Evolutionary conservation across 1,139 yeast species (phyloP).

Genomic region (Yamadazyma blattariae): DNA sequence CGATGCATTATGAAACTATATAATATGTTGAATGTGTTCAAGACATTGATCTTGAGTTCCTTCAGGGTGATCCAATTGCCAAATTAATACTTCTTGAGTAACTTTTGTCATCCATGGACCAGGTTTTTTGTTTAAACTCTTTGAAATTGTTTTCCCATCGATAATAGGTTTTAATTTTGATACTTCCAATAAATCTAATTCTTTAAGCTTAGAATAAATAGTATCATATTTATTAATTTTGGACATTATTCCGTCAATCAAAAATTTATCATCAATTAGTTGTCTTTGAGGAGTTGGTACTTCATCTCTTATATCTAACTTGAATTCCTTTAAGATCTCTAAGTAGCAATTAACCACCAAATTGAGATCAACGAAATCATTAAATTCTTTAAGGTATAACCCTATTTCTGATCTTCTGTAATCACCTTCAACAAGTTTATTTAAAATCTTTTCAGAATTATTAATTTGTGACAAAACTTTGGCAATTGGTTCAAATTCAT

Average conservation of each 20-base stretch:
- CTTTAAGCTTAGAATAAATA: constrained; percentile 25
- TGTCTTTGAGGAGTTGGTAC: constrained; percentile 11
- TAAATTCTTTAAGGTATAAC: constrained; percentile 51
- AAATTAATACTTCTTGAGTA: constrained; percentile 52
- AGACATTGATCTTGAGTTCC: constrained; percentile 53
- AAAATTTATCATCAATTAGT: constrained; percentile 4
- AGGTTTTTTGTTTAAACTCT: constrained; percentile 54
- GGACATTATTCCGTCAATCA: neutral
- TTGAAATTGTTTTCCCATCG: constrained; percentile 67
- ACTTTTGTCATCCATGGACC: constrained; percentile 81
- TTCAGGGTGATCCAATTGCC: constrained; percentile 76
- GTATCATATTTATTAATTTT: constrained; percentile 28
- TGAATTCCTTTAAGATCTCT: constrained; percentile 19
- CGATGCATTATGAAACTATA: neutral
- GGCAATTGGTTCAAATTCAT: constrained; percentile 51
- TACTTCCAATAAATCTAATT: constrained; percentile 35
- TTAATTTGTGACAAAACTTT: constrained; percentile 26
- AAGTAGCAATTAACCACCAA: constrained; percentile 28
- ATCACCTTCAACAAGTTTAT: constrained; percentile 15
- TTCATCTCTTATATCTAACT: constrained; percentile 1
- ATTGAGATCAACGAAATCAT: constrained; percentile 49
- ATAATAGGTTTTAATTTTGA: constrained; percentile 51
- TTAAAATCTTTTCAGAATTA: constrained; percentile 11
- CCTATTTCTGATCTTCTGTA: constrained; percentile 61
- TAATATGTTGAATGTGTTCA: constrained; percentile 19